Evolutionary conservation across 2,329 filamentous ascomycete species (phyloP), one percentile per base, ranked within the genome.

Genomic region (Fusarium drepaniforme): DNA sequence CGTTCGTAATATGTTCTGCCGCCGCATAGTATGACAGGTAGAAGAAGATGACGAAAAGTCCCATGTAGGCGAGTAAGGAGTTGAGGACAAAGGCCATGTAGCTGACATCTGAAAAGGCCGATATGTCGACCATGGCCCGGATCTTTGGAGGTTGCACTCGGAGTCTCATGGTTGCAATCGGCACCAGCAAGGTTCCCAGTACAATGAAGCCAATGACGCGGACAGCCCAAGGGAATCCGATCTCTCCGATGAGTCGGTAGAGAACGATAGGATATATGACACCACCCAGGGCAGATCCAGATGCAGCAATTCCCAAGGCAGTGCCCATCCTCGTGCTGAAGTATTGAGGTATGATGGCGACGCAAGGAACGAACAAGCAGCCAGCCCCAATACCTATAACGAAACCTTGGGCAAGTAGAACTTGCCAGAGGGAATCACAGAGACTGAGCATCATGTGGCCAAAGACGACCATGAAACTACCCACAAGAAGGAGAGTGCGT

Each of bases 301-400:
- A 75, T 0, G 81, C 75, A 0, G 81, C 80, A 3, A 85, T 70
- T 0, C 83, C 83, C 5, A 82, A 68, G 23, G 83, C 83, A 2
- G 83, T 67, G 3, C 71, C 80, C 4, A 79, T 65, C 4, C 71
- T 67, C 6, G 63, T 73, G 30, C 57, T 74, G 44, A 86, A 85
- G 62, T 82, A 85, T 1, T 75, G 70, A 5, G 81, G 75, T 3
- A 85, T 57, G 3, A 85, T 68, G 0, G 84, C 75, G 1, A 83
- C 73, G 12, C 78, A 76, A 0, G 86, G 85, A 2, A 84, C 66
- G 58, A 85, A 87, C 5, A 86, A 57, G 12, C 82, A 75, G 5
- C 87, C 85, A 11, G 78, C 81, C 3, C 87, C 88, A 2, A 86
- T 71, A 7, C 88, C 88, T 30, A 86, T 74, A 59, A 83, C 85